Evolutionary conservation across 805 yeast genomes (phyloP), one percentile per base, ranked within the genome.

Genomic region (Hagleromyces aurorensis): DNA sequence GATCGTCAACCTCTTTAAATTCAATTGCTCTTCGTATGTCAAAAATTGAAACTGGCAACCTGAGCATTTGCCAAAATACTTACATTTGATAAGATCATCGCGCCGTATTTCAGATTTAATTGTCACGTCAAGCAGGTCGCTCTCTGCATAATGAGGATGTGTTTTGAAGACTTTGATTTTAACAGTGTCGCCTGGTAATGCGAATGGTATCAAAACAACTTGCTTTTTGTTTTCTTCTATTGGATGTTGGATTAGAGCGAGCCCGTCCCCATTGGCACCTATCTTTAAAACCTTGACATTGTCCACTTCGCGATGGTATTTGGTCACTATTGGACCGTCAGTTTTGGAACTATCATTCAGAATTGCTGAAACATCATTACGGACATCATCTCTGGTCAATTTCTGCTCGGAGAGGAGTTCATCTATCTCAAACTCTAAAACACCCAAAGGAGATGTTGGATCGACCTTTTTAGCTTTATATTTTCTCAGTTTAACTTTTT

Each of bases 31-130:
- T 1, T 67, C 67, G 52, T 91, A 91, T 2, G 70, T 65, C 19
- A 86, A 61, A 54, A 75, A 75, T 53, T 91, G 97, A 52, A 76
- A 85, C 59, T 91, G 97, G 55, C 97, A 87, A 3, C 97, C 97
- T 1, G 94, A 83, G 55, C 96, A 87, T 40, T 74, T 73, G 9
- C 94, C 94, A 60, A 89, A 91, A 60, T 91, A 91, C 40, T 72
- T 67, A 41, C 69, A 69, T 33, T 79, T 73, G 30, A 81, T 65
- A 5, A 62, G 51, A 43, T 81, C 78, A 37, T 83, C 65, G 27
- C 72, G 57, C 40, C 83, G 48, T 72, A 59, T 25, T 43, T 51
- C 3, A 39, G 79, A 65, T 2, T 62, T 45, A 37, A 59, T 32
- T 3, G 61, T 44, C 4, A 84, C 69, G 21, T 65, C 56, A 13